Evolutionary conservation across 257 asterid genomes (phyloP), one percentile per base, ranked within the genome.

Genomic region (Solanum bukasovii): DNA sequence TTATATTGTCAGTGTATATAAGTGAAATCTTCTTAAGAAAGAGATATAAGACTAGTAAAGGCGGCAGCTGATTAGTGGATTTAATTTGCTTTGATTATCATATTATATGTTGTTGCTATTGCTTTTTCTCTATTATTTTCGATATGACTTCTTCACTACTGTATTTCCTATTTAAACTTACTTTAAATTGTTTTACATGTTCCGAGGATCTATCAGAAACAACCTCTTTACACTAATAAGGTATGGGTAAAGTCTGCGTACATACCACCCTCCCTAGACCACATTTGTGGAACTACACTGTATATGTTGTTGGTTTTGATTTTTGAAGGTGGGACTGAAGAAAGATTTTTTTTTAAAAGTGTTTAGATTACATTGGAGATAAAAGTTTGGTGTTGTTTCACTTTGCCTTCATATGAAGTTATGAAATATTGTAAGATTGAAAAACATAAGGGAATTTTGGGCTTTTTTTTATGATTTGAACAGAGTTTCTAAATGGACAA

Each of bases 371-470:
- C 68, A 88, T 42, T 67, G 61, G 83, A 25, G 86, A 31, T 35
- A 42, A 37, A 18, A 52, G 94, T 90, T 91, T 89, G 96, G 92
- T 93, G 93, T 90, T 92, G 93, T 92, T 92, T 93, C 93, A 91
- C 93, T 92, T 95, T 94, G 95, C 96, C 94, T 93, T 87, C 94
- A 92, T 77, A 89, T 92, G 91, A 90, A 94, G 94, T 90, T 89
- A 77, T 85, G 42, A 78, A 85, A 88, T 87, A 89, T 16, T 38
- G 56, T 61, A 21, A 33, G 85, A 31, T 87, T 78, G 87, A 63
- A 85, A 40, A 81, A 77, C 78, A 87, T 21, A 75, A 77, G 78
- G 83, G 27, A 49, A 25, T 14, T 88, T 72, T 89, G 90, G 88
- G 67, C 38, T 63, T 88, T 61, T 61, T 68, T 91, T 88, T 61